Percentiles rank a stretch among this genome's conserved stretches.
Evolutionary conservation across 495 filamentous ascomycete genomes (phyloP).

Genomic region (Xanthoparmelia taractica): DNA sequence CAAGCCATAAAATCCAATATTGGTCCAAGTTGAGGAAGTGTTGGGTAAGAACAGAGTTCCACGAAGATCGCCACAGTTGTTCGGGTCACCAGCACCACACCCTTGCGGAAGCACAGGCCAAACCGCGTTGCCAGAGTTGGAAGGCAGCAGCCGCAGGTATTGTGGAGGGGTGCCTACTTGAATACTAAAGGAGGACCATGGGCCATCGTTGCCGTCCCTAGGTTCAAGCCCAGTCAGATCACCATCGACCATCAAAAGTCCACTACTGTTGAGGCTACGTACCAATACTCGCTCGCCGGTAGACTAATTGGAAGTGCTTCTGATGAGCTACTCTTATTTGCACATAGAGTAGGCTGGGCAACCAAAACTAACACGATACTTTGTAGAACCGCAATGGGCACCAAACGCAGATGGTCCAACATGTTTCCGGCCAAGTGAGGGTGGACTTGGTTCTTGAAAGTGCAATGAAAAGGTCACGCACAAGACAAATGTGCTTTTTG

Average conservation of each 20-base stretch:
- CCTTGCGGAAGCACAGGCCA: conserved; percentile 35
- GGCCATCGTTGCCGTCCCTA: conserved; percentile 32
- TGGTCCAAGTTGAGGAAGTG: conserved; percentile 27
- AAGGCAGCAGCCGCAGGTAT: conserved; percentile 28
- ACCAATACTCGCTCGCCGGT: not conserved
- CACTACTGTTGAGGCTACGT: not conserved
- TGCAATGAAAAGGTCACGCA: too few relatives aligned
- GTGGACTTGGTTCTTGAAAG: too few relatives aligned
- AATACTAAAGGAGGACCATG: conserved; percentile 36
- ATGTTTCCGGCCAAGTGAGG: too few relatives aligned
- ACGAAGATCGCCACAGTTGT: conserved; percentile 27
- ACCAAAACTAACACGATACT: too few relatives aligned
- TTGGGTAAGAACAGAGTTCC: conserved; percentile 31
- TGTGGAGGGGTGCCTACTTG: conserved; percentile 34
- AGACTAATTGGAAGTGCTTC: not conserved
- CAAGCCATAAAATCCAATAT: conserved; percentile 26
- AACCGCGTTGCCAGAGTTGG: conserved; percentile 27
- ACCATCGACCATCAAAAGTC: not conserved
- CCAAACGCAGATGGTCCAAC: too few relatives aligned
- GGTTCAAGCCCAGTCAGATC: not conserved
- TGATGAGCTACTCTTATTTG: not conserved
- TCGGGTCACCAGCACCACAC: conserved; percentile 28
- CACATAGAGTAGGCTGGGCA: not conserved
- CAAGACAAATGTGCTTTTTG: too few relatives aligned
- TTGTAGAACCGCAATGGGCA: too few relatives aligned